Percentiles rank a stretch among this genome's conserved stretches.
Evolutionary conservation across 495 filamentous ascomycete genomes (phyloP).

Genomic region (Penicillium argentinense): DNA sequence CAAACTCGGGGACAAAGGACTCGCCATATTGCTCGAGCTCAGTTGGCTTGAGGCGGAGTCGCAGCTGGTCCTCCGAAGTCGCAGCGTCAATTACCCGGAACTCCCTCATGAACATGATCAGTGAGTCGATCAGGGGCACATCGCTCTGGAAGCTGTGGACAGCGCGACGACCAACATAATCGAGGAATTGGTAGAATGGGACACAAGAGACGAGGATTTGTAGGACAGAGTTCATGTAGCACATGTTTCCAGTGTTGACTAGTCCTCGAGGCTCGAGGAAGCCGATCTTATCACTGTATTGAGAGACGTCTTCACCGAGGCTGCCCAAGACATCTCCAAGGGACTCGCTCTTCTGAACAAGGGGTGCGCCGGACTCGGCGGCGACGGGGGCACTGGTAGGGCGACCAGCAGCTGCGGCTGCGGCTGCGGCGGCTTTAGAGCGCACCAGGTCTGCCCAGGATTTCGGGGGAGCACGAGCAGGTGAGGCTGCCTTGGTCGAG

Average conservation of each 20-base stretch:
- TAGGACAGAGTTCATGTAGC: conserved; percentile 99
- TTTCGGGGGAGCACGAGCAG: conserved; percentile 55
- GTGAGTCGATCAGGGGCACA: conserved; percentile 88
- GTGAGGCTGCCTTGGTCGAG: conserved; percentile 34
- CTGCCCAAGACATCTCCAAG: conserved; percentile 70
- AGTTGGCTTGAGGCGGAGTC: conserved; percentile 68
- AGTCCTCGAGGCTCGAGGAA: conserved; percentile 95
- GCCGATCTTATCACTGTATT: conserved; percentile 61
- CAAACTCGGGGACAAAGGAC: conserved; percentile 88
- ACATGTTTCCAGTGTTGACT: conserved; percentile 98
- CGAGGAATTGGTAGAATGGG: conserved; percentile 92
- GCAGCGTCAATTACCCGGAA: conserved; percentile 84
- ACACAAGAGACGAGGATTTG: conserved; percentile 91
- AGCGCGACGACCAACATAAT: conserved; percentile 79
- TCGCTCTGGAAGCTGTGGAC: conserved; percentile 92
- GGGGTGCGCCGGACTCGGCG: conserved; percentile 45
- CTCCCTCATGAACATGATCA: conserved; percentile 96
- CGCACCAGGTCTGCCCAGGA: conserved; percentile 78
- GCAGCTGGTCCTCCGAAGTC: conserved; percentile 68
- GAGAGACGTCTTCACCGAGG: conserved; percentile 59
- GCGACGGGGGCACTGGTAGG: conserved; percentile 24
- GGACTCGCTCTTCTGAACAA: conserved; percentile 56
- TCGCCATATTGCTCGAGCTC: conserved; percentile 92
- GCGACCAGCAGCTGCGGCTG: conserved; percentile 11
- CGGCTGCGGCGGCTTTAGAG: conserved; percentile 35